Evolutionary conservation across 192 early-diverging fungal genomes (phyloP).

Genomic region (Thamnidium elegans): DNA sequence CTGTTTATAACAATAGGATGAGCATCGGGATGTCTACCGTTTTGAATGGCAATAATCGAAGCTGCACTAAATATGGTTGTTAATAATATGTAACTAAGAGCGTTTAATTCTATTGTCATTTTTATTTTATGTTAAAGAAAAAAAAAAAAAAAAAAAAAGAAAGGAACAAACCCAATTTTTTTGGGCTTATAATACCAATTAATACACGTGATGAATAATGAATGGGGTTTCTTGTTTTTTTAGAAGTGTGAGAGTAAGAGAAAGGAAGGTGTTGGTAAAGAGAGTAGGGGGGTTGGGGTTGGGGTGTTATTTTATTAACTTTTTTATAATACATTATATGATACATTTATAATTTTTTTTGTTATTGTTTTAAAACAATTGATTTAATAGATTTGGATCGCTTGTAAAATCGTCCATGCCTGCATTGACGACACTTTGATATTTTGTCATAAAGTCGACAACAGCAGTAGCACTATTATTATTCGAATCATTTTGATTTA

Average conservation of each 20-base stretch:
- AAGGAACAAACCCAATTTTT: background rate
- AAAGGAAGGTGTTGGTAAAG: no score
- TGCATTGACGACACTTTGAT: constrained; percentile 19
- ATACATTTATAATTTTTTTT: background rate
- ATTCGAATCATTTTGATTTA: background rate
- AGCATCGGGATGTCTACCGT: constrained; percentile 46
- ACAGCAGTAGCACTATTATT: background rate
- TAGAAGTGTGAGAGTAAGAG: no score
- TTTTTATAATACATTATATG: background rate
- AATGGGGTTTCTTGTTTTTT: no score
- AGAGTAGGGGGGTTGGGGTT: no score
- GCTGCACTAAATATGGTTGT: constrained; percentile 40
- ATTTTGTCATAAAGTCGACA: constrained; percentile 6
- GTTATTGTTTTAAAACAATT: constrained; percentile 7
- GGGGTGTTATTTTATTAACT: background rate
- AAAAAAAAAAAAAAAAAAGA: background rate
- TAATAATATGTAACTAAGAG: constrained; percentile 42
- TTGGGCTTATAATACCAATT: no score
- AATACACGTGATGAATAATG: no score
- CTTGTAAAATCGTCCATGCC: constrained; percentile 17
- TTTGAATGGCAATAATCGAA: constrained; percentile 37
- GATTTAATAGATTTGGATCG: constrained; percentile 10
- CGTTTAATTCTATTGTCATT: constrained; percentile 39
- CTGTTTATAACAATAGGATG: constrained; percentile 57
- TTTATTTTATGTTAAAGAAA: background rate